Evolutionary conservation across 2,329 filamentous ascomycete genomes (phyloP).

Genomic region (Beauveria pseudobassiana): DNA sequence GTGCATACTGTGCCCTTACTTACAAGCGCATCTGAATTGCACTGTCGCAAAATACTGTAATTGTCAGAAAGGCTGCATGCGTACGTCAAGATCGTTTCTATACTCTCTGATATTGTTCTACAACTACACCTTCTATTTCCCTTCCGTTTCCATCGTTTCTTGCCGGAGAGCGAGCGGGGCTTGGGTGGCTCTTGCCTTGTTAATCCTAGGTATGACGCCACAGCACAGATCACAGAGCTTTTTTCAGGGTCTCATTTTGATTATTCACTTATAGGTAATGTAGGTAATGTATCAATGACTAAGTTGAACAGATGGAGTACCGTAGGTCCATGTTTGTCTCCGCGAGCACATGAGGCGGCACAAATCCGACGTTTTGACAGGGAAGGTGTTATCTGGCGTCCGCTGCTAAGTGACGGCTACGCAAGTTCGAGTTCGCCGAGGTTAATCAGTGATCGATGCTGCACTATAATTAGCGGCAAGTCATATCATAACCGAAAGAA

Average conservation of each 20-base stretch:
- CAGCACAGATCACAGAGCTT: neutral
- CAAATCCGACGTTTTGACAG: no score
- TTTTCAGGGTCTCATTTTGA: neutral
- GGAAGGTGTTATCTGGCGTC: neutral
- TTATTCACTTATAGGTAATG: neutral
- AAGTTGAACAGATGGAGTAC: neutral
- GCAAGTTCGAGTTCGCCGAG: neutral
- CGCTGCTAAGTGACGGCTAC: neutral
- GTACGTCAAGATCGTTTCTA: no score
- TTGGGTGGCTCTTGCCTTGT: neutral
- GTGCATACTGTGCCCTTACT: no score
- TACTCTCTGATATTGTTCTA: no score
- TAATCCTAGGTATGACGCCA: neutral
- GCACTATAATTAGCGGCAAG: conserved; percentile 6
- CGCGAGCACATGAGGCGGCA: neutral
- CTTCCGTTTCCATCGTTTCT: neutral
- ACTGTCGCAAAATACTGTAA: no score
- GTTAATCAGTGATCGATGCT: conserved; percentile 31
- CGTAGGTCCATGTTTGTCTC: neutral
- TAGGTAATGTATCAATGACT: neutral
- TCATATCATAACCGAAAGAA: neutral
- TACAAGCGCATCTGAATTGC: no score
- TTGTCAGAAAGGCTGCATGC: no score
- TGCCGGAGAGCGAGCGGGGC: neutral
- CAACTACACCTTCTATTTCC: no score